Conservation (phyloP, 2,329 filamentous ascomycete genomes). For the Fusarium buharicum region DNA sequence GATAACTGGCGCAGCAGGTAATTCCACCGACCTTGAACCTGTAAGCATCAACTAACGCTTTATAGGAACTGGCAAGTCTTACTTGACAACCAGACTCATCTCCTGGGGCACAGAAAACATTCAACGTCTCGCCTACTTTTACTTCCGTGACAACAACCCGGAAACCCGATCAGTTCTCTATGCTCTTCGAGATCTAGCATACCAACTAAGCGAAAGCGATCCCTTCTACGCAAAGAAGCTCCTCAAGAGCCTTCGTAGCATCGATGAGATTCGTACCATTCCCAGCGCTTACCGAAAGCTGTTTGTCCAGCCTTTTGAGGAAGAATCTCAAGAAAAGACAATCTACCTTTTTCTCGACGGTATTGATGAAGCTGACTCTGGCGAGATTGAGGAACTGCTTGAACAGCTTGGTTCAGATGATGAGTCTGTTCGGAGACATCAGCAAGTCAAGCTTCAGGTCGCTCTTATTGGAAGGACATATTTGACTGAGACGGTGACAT, state of each 20-base stretch:
- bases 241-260: constrained; percentile 48
- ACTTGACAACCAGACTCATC: constrained; percentile 57
- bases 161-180: constrained; percentile 58
- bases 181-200: constrained; percentile 58
- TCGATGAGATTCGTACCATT: constrained; percentile 57
- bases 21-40: fast-evolving
- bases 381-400: constrained; percentile 53
- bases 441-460: constrained; percentile 49
- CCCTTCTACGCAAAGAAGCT: constrained; percentile 57
- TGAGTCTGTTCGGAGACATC: constrained; percentile 27
- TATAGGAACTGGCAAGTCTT: constrained; percentile 58
- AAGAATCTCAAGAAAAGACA: constrained; percentile 48
- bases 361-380: constrained; percentile 57
- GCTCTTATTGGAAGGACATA: constrained; percentile 57
- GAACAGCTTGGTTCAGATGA: constrained; percentile 48
- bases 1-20: constrained; percentile 57
- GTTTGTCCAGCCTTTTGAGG: constrained; percentile 53
- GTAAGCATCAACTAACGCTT: neutral
- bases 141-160: constrained; percentile 60
- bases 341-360: constrained; percentile 60
- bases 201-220: constrained; percentile 59
- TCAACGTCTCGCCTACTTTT: constrained; percentile 57
- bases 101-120: constrained; percentile 51
- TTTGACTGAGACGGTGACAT: constrained; percentile 52
- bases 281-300: constrained; percentile 57